Evolutionary conservation across 2,329 filamentous ascomycete species (phyloP).

Genomic region (Mollisia scopiformis): DNA sequence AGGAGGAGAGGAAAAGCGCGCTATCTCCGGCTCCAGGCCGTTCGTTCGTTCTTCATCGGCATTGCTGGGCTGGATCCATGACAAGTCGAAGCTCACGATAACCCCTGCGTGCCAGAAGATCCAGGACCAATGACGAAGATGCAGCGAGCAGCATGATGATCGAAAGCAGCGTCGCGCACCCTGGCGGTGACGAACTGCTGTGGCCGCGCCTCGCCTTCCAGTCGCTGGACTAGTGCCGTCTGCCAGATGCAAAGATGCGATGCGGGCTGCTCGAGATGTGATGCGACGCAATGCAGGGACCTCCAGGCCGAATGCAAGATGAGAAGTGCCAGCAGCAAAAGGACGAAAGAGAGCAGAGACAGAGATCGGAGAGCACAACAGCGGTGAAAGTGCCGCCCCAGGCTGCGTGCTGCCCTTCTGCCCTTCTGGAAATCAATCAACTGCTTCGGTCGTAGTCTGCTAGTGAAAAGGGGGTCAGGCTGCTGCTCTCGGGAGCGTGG

Average conservation of each 20-base stretch:
- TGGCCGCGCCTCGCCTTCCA: not conserved
- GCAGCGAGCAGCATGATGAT: not conserved
- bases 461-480: not conserved
- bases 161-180: not conserved
- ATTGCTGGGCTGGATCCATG: too few species aligned
- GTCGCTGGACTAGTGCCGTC: not conserved
- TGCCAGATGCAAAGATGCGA: not conserved
- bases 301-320: not conserved
- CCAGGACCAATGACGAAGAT: not conserved
- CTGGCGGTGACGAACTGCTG: not conserved
- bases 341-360: not conserved
- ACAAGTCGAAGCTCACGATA: not conserved
- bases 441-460: not conserved
- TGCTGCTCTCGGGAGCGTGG: conserved; percentile 13
- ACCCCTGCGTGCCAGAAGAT: not conserved
- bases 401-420: not conserved
- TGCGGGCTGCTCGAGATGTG: not conserved
- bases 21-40: not conserved
- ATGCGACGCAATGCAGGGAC: not conserved
- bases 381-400: not conserved
- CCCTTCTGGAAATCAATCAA: not conserved
- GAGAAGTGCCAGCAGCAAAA: not conserved
- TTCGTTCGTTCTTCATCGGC: not conserved
- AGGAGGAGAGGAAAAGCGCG: not conserved
- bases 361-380: not conserved